phyloP scores from a whole-genome alignment of 1,284 basidiomycete genomes.

The Marasmius fiardii region DNA sequence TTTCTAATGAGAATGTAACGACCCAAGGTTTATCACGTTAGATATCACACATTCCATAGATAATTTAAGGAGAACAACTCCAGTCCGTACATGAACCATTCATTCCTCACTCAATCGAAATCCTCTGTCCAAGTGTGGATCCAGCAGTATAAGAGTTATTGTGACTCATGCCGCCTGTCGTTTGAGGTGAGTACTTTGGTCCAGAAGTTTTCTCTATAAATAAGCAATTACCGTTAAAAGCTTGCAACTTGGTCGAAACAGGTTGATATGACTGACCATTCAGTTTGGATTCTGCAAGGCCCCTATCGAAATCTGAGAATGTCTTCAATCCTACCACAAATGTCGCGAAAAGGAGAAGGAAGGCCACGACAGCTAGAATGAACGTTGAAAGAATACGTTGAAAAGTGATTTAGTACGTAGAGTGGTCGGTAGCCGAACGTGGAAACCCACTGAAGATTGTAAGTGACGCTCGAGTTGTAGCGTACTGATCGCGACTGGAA shows the following conservation, averaged over 20 bases:
- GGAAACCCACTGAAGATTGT: constrained; percentile 73
- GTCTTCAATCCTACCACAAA: constrained; percentile 75
- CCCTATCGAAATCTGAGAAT: constrained; percentile 76
- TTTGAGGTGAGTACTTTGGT: constrained; percentile 39
- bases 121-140: constrained; percentile 36
- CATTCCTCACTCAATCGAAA: constrained; percentile 44
- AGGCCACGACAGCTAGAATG: constrained; percentile 62
- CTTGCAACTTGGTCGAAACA: constrained; percentile 23
- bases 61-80: no score
- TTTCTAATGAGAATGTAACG: no score
- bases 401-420: constrained; percentile 1
- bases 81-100: no score
- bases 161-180: constrained; percentile 42
- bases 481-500: constrained; percentile 48
- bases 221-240: constrained; percentile 33
- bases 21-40: no score
- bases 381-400: no score
- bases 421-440: background rate
- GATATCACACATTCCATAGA: no score
- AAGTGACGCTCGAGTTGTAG: constrained; percentile 69
- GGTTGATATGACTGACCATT: constrained; percentile 58
- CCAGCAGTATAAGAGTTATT: constrained; percentile 37
- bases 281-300: constrained; percentile 65
- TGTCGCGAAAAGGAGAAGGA: constrained; percentile 66
- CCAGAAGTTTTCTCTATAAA: constrained; percentile 45